Evolutionary conservation across 2,329 filamentous ascomycete species (phyloP), one percentile per base, ranked within the genome.

Genomic region (Paecilomyces niveus): DNA sequence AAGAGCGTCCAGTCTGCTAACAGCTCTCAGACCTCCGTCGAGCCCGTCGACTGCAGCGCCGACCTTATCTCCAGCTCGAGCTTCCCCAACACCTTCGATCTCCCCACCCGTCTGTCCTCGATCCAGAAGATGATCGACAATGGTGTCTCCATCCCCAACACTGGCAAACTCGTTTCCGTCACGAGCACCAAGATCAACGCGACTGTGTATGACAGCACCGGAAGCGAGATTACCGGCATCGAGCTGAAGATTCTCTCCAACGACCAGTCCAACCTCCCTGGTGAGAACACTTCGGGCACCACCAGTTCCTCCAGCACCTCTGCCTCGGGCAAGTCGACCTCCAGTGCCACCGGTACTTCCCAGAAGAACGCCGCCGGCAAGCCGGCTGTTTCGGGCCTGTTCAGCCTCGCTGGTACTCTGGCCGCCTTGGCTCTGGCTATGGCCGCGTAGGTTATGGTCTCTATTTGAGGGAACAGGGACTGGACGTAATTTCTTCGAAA

Each of bases 11-110:
- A 90, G 75, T 78, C 81, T 54, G 76, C 83, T 64, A 85, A 88
- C 72, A 78, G 84, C 13, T 76, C 80, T 55, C 81, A 80, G 59
- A 81, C 81, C 31, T 72, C 76, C 33, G 76, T 83, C 60, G 75
- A 78, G 39, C 74, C 89, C 2, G 87, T 89, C 33, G 79, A 75
- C 58, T 97, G 93, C 80, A 77, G 77, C 62, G 60, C 80, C 32
- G 81, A 78, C 60, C 79, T 96, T 57, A 92, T 97, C 76, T 81
- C 80, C 63, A 76, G 81, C 60, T 62, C 65, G 33, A 83, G 81
- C 61, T 96, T 96, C 80, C 83, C 83, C 74, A 86, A 78, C 72
- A 88, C 90, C 80, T 97, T 96, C 78, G 87, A 86, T 53, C 78
- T 96, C 58, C 92, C 89, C 54, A 76, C 69, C 3, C 80, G 85